A percentile compares a stretch with the other conserved stretches of the same genome.
phyloP scores from a whole-genome alignment of 768 basidiomycete genomes.

The Mycena haematopus region DNA sequence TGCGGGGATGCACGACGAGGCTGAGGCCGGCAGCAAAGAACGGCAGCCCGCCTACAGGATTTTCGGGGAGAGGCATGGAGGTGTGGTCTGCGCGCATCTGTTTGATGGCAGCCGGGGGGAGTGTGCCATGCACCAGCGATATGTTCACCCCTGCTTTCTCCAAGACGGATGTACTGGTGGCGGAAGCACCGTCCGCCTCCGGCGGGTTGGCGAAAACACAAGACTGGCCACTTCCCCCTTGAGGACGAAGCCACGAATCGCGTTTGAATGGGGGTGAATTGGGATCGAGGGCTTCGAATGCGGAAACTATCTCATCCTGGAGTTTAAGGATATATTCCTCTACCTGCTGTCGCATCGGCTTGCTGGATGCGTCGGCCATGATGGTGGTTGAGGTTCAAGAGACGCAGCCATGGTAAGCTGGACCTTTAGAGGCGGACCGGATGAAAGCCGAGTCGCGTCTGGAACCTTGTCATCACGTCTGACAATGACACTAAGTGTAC shows the following conservation, averaged over 20 bases:
- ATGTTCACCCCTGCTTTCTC: slow-evolving; percentile 98
- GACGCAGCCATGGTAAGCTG: not conserved
- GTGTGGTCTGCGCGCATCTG: slow-evolving; percentile 96
- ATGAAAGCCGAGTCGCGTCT: slow-evolving; percentile 1
- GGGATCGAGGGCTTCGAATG: slow-evolving; percentile 83
- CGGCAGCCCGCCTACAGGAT: slow-evolving; percentile 66
- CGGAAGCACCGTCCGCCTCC: slow-evolving; percentile 38
- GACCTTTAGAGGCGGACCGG: not conserved
- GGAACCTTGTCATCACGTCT: too few species aligned
- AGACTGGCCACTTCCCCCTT: slow-evolving; percentile 81
- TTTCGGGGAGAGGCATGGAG: slow-evolving; percentile 70
- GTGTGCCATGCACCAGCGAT: slow-evolving; percentile 85
- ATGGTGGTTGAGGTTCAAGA: slow-evolving; percentile 18
- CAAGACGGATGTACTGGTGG: slow-evolving; percentile 56
- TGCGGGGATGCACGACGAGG: slow-evolving; percentile 92
- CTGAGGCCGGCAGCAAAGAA: slow-evolving; percentile 95
- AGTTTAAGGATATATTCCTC: slow-evolving; percentile 77
- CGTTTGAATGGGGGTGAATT: slow-evolving; percentile 74
- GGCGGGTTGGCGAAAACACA: slow-evolving; percentile 75
- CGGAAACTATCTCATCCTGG: slow-evolving; percentile 79
- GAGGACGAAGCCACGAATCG: slow-evolving; percentile 76
- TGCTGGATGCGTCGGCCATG: slow-evolving; percentile 25
- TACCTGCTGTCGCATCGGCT: slow-evolving; percentile 77
- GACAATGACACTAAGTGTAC: too few species aligned
- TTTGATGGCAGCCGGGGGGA: slow-evolving; percentile 88